Evolutionary conservation across 2,329 filamentous ascomycete genomes (phyloP).

Genomic region (Fragosphaeria purpurea): DNA sequence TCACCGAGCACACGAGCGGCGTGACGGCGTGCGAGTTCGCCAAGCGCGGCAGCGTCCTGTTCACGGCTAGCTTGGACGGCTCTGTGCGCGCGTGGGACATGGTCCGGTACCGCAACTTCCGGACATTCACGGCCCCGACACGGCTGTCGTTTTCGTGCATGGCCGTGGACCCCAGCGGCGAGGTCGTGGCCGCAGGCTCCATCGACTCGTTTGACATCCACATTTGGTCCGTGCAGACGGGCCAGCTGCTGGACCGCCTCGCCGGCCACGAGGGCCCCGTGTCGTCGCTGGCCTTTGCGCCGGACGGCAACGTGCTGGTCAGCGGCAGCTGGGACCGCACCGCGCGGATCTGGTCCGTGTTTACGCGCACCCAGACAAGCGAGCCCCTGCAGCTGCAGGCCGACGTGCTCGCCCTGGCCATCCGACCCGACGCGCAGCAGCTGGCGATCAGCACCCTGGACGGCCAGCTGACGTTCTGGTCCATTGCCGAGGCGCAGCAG

Average conservation of each 20-base stretch:
- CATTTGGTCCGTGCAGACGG: conserved; percentile 97
- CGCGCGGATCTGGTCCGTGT: conserved; percentile 92
- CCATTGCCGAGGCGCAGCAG: conserved; percentile 77
- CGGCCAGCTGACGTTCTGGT: conserved; percentile 93
- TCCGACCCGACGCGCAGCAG: conserved; percentile 84
- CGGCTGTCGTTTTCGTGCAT: conserved; percentile 86
- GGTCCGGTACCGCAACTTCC: conserved; percentile 90
- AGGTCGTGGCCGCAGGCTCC: conserved; percentile 90
- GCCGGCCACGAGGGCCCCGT: conserved; percentile 92
- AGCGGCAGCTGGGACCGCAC: conserved; percentile 97
- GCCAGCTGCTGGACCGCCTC: conserved; percentile 82
- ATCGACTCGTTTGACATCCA: conserved; percentile 95
- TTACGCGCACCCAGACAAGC: conserved; percentile 85
- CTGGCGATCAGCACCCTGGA: conserved; percentile 87
- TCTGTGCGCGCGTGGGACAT: conserved; percentile 94
- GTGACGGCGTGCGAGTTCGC: conserved; percentile 93
- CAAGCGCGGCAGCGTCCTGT: conserved; percentile 89
- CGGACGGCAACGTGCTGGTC: conserved; percentile 71
- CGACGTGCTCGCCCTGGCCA: conserved; percentile 76
- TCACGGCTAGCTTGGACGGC: conserved; percentile 89
- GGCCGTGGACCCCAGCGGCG: conserved; percentile 93
- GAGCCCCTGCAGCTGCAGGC: conserved; percentile 88
- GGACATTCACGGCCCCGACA: conserved; percentile 90
- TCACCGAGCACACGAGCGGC: conserved; percentile 90
- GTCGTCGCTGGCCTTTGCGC: conserved; percentile 77